These are phyloP conservation scores for Cyclotella baltica DNA, from an alignment of 108 stramenopile species.

Conservation along the genomic window DNA sequence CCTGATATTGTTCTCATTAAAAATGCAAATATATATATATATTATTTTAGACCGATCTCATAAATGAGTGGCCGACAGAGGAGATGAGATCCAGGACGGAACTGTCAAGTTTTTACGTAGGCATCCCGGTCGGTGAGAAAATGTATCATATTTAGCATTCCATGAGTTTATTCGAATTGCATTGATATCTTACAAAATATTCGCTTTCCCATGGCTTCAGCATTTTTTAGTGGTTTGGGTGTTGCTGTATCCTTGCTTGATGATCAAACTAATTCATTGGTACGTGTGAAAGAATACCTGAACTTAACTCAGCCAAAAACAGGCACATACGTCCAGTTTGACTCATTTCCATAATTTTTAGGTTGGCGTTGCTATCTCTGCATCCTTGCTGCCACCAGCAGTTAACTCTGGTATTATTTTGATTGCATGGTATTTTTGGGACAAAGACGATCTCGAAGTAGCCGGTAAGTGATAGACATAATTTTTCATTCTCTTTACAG, in stretches of 20 bases:
- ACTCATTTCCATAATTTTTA: slow-evolving; percentile 25
- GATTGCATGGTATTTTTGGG: neutral
- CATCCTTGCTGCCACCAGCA: slow-evolving; percentile 90
- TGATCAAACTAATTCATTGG: slow-evolving; percentile 80
- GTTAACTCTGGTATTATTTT: slow-evolving; percentile 39
- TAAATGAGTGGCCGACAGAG: slow-evolving; percentile 70
- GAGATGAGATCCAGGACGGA: slow-evolving; percentile 73
- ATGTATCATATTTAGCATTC: too few species aligned
- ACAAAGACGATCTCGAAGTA: neutral
- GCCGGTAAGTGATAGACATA: too few species aligned
- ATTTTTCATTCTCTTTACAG: too few species aligned
- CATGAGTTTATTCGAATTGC: neutral
- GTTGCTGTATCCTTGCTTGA: slow-evolving; percentile 83
- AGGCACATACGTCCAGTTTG: slow-evolving; percentile 36
- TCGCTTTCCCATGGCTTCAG: slow-evolving; percentile 8
- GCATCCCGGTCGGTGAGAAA: slow-evolving; percentile 61
- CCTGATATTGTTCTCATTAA: too few species aligned
- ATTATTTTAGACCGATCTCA: slow-evolving; percentile 45
- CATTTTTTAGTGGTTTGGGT: slow-evolving; percentile 86
- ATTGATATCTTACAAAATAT: neutral
- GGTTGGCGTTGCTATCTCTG: slow-evolving; percentile 81
- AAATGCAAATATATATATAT: too few species aligned
- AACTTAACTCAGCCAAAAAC: too few species aligned
- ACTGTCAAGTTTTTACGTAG: slow-evolving; percentile 52
- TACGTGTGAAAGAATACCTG: slow-evolving; percentile 67